phyloP scores from a whole-genome alignment of 495 filamentous ascomycete species.

The Trypethelium eluteriae region DNA sequence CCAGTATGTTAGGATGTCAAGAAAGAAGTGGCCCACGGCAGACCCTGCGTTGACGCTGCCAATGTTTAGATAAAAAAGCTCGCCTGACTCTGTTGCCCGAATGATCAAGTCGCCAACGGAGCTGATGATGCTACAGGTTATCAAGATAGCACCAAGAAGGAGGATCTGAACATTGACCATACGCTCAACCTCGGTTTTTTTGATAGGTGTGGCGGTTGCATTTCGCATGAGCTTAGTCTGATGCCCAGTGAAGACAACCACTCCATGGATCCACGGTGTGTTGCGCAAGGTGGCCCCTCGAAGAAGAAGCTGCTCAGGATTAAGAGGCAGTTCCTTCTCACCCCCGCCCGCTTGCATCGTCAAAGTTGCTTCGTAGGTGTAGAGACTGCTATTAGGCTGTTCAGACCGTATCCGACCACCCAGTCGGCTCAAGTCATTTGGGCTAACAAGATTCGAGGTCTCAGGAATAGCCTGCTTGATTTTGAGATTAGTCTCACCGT shows the following conservation, averaged over 20 bases:
- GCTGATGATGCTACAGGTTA: constrained; percentile 76
- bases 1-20: constrained; percentile 97
- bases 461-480: constrained; percentile 98
- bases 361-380: constrained; percentile 95
- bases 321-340: constrained; percentile 83
- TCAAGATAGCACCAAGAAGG: constrained; percentile 75
- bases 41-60: constrained; percentile 38
- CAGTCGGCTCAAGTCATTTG: constrained; percentile 75
- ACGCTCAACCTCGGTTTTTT: constrained; percentile 88
- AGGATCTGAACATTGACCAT: constrained; percentile 91
- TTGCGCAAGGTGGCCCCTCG: constrained; percentile 92
- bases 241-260: constrained; percentile 96
- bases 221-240: constrained; percentile 99
- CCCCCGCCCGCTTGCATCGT: constrained; percentile 89
- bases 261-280: constrained; percentile 94
- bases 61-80: constrained; percentile 66
- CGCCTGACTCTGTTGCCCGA: constrained; percentile 48
- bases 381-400: constrained; percentile 96
- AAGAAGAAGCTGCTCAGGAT: constrained; percentile 77
- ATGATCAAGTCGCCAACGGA: constrained; percentile 86
- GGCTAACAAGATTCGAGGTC: constrained; percentile 78
- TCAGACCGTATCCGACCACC: constrained; percentile 85
- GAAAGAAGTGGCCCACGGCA: constrained; percentile 73
- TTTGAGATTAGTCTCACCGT: constrained; percentile 97
- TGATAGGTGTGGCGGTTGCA: constrained; percentile 94